Evolutionary conservation across 148 eudicot genomes (phyloP), one percentile per base, ranked within the genome.

Genomic region (Heliosperma pusillum): DNA sequence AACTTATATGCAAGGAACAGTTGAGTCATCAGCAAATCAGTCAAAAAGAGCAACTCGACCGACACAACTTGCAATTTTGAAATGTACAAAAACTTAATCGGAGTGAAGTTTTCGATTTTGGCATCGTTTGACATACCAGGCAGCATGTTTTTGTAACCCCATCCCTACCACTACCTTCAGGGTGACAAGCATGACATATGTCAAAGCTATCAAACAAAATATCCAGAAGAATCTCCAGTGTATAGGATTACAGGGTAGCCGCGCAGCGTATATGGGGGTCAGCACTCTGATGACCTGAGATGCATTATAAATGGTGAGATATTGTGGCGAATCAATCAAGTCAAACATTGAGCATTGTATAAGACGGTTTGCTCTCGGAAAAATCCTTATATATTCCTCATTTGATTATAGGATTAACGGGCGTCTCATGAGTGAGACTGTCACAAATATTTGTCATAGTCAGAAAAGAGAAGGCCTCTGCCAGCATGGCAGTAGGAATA

Each of bases 211-310:
- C 77, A 94, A 82, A 10, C 87, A 70, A 55, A 85, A 24, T 15
- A 90, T 90, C 90, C 91, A 94, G 75, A 94, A 86, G 57, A 91
- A 77, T 72, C 98, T 90, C 98, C 93, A 94, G 3, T 66, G 73
- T 55, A 88, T 80, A 59, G 97, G 92, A 73, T 78, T 75, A n/a
- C 81, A 77, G 19, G 98, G 98, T 73, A 94, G 91, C 78, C 86
- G 93, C 72, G 96, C 97, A 62, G 93, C 86, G 80, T 86, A 94
- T 60, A 94, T 91, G 45, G 98, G 98, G 71, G 87, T 80, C 72
- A 94, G 79, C 26, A 94, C 97, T 74, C 98, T 89, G 71, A 94
- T 90, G 59, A 94, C 98, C 98, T 94, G 86, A 63, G 61, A 76
- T 71, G 63, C 25, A 64, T 40, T 10, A 29, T 25, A 21, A 8